These are phyloP conservation scores for Endoconidiophora laricicola DNA, from an alignment of 2,329 filamentous ascomycete species.

Conservation along the genomic window DNA sequence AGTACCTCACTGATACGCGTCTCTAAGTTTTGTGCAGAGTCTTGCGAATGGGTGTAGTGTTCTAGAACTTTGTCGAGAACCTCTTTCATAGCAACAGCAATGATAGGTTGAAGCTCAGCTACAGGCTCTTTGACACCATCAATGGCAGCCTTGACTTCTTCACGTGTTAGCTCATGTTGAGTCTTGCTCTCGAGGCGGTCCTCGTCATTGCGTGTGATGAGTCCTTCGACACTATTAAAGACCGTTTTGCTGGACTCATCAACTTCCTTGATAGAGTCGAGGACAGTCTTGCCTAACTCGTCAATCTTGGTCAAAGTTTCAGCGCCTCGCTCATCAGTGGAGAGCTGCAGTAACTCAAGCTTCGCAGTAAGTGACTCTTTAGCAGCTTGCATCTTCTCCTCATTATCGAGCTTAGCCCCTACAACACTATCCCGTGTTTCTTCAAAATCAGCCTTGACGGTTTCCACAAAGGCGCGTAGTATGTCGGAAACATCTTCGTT, in stretches of 20 bases:
- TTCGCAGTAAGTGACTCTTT: slow-evolving; percentile 37
- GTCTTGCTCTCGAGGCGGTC: slow-evolving; percentile 54
- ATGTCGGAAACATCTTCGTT: slow-evolving; percentile 43
- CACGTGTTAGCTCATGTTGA: slow-evolving; percentile 69
- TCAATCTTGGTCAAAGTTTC: slow-evolving; percentile 78
- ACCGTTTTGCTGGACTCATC: slow-evolving; percentile 76
- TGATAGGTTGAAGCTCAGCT: slow-evolving; percentile 71
- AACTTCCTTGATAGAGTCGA: slow-evolving; percentile 69
- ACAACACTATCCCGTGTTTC: slow-evolving; percentile 66
- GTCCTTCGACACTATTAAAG: slow-evolving; percentile 65
- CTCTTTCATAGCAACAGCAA: slow-evolving; percentile 72
- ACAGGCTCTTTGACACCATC: slow-evolving; percentile 61
- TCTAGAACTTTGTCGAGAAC: slow-evolving; percentile 68
- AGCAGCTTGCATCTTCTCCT: slow-evolving; percentile 54
- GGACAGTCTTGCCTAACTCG: slow-evolving; percentile 60
- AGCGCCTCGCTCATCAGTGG: slow-evolving; percentile 1
- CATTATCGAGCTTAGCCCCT: slow-evolving; percentile 64
- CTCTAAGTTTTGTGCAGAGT: slow-evolving; percentile 37
- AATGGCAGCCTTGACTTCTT: slow-evolving; percentile 55
- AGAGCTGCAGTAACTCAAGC: slow-evolving; percentile 14
- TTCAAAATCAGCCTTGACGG: slow-evolving; percentile 75
- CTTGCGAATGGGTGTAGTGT: slow-evolving; percentile 77
- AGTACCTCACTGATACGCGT: slow-evolving; percentile 41
- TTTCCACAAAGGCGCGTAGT: slow-evolving; percentile 54
- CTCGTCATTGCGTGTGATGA: slow-evolving; percentile 60